Evolutionary conservation across 2,329 filamentous ascomycete species (phyloP), one percentile per base, ranked within the genome.

Genomic region (Calonectria leucothoes): DNA sequence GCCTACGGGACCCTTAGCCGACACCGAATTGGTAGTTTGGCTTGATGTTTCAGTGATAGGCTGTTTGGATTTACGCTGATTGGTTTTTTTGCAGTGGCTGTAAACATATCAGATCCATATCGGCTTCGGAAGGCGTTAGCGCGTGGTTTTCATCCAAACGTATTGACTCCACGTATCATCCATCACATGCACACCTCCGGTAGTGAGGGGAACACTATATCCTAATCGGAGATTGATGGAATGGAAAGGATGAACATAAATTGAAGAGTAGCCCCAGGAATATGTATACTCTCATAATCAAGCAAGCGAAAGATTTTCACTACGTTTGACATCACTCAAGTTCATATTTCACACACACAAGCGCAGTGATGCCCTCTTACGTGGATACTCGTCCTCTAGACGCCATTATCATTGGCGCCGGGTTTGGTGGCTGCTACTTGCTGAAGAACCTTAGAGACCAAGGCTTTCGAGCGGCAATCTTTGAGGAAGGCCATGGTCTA

Each of bases 381-480:
- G 35, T 69, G 15, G 37, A 45, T 23, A 37, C 69, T 12, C 29
- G 37, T 31, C 25, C 29, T 20, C 29, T 72, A 6, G 71, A 71
- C 7, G 68, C 52, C 11, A 71, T 73, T 33, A 57, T 73, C 29
- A 64, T 73, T 48, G 68, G 71, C 29, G 68, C 68, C 20, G 71
- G 71, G n/a, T 73, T 73, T 17, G 67, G 67, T 14, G 71, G 71
- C 52, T 73, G 68, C 37, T 71, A 73, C 37, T 45, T 73, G 29
- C 68, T 73, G 33, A 42, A 63, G 6, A 71, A 67, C n/a, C 63
- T 71, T 2, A 63, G 71, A 17, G 55, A 63, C 7, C 33, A 63
- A 29, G 71, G 71, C 14, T 73, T 73, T 52, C 65, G 25, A 17
- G 45, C 49, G 23, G 23, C 20, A 10, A 63, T 73, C 15, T 31